Evolutionary conservation across 495 filamentous ascomycete species (phyloP).

Genomic region (Sabuloglossum arenarium): DNA sequence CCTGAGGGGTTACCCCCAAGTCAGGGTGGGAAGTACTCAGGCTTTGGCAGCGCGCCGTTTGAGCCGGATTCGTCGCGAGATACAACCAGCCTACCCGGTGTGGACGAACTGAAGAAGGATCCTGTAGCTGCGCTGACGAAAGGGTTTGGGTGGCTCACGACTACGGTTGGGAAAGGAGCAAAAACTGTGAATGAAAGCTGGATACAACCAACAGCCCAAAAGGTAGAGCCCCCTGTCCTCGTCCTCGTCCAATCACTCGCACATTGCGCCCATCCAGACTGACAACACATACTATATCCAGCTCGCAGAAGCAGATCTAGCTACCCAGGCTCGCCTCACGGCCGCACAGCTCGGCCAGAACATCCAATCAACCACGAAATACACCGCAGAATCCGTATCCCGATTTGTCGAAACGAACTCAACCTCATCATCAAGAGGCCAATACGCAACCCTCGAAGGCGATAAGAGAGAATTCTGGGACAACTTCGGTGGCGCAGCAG

Average conservation of each 20-base stretch:
- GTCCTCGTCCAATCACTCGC: background rate
- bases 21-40: conserved; percentile 79
- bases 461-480: conserved; percentile 89
- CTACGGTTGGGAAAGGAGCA: conserved; percentile 64
- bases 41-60: conserved; percentile 60
- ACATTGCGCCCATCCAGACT: background rate
- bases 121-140: conserved; percentile 75
- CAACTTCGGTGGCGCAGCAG: conserved; percentile 22
- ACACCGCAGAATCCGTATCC: conserved; percentile 54
- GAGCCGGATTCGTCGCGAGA: background rate
- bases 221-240: conserved; percentile 28
- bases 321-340: conserved; percentile 53
- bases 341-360: conserved; percentile 44
- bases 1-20: conserved; percentile 54
- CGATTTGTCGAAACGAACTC: conserved; percentile 57
- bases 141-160: conserved; percentile 85
- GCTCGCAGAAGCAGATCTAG: conserved; percentile 74
- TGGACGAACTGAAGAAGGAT: conserved; percentile 79
- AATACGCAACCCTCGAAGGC: conserved; percentile 21
- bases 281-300: conserved; percentile 13
- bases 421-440: background rate
- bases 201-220: conserved; percentile 76
- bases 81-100: conserved; percentile 24
- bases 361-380: conserved; percentile 42
- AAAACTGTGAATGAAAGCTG: conserved; percentile 77